Evolutionary conservation across 2,329 filamentous ascomycete genomes (phyloP), one percentile per base, ranked within the genome.

Genomic region (Phyllosticta capitalensis): DNA sequence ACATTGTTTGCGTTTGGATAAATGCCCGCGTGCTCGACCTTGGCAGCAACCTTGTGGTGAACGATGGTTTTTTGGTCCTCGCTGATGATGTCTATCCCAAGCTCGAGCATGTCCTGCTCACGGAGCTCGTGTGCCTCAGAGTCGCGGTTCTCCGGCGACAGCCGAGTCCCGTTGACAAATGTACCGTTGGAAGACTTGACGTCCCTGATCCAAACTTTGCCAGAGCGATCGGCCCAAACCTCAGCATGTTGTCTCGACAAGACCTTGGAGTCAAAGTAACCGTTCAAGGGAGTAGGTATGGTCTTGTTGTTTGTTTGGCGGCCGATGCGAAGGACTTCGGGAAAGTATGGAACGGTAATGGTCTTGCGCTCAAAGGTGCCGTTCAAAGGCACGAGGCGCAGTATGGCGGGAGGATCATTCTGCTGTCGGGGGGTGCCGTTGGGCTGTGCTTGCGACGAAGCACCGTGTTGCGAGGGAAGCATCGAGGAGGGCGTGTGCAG

Each of bases 161-260:
- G 74, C 28, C 94, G 86, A 58, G 88, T 84, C 20, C 91, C 91
- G 68, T 99, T 99, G 66, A 99, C 92, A 73, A 99, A 99, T 0
- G 94, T 99, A 61, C 94, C 94, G 71, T 99, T 99, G 49, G 94
- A 99, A 0, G 94, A 97, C 75, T 97, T 99, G 67, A 99, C 89
- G 75, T 99, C 94, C 61, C 92, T 85, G 66, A 99, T 97, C 83
- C 87, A 97, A 51, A 99, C 88, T 71, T 96, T 95, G 57, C 92
- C 92, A 63, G 76, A 80, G 63, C 89, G 86, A 58, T 89, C 86
- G 14, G 94, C 91, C 85, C 91, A 97, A 45, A 99, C 88, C 72
- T 99, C 94, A 38, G 94, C 94, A 72, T 99, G 94, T 71, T 96
- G 91, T 67, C 94, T 83, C 48, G 94, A 97, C 22, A 99, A 82